A percentile compares a stretch with the other conserved stretches of the same genome.
Conservation (phyloP, 73 alveolate species). For the Paraurostyla sp. region DNA sequence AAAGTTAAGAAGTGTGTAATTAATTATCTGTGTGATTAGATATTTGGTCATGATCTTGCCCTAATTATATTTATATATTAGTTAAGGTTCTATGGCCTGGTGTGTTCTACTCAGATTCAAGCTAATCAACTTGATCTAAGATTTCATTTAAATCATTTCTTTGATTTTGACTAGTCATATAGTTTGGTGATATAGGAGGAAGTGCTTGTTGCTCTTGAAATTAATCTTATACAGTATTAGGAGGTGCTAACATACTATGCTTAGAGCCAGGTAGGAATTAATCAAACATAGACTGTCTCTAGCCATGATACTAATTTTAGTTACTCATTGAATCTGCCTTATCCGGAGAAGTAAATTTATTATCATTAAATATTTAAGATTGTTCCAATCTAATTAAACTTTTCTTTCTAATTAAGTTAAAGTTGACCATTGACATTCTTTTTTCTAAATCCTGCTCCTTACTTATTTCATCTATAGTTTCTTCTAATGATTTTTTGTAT, state of each 20-base stretch:
- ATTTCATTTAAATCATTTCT: neutral
- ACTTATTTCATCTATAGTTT: conserved; percentile 8
- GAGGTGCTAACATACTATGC: neutral
- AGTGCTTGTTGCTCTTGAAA: neutral
- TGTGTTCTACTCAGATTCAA: neutral
- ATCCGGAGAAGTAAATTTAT: neutral
- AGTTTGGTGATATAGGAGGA: neutral
- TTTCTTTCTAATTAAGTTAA: conserved; percentile 27
- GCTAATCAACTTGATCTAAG: neutral
- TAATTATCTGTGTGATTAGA: neutral
- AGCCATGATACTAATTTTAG: neutral
- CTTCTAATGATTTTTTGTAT: conserved; percentile 15
- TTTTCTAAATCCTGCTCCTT: conserved; percentile 3
- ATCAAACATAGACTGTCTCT: neutral
- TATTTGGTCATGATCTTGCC: neutral
- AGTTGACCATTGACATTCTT: conserved; percentile 12
- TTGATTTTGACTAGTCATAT: neutral
- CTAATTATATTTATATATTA: neutral
- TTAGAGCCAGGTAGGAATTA: conserved; percentile 15
- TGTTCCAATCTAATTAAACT: conserved; percentile 22
- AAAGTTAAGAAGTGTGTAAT: neutral
- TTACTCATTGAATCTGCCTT: too few species aligned
- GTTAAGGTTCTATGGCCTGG: neutral
- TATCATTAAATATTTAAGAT: neutral
- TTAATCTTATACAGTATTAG: neutral